Percentiles rank a stretch among this genome's conserved stretches.
phyloP scores from a whole-genome alignment of 768 basidiomycete species.

The Suillus variegatus region DNA sequence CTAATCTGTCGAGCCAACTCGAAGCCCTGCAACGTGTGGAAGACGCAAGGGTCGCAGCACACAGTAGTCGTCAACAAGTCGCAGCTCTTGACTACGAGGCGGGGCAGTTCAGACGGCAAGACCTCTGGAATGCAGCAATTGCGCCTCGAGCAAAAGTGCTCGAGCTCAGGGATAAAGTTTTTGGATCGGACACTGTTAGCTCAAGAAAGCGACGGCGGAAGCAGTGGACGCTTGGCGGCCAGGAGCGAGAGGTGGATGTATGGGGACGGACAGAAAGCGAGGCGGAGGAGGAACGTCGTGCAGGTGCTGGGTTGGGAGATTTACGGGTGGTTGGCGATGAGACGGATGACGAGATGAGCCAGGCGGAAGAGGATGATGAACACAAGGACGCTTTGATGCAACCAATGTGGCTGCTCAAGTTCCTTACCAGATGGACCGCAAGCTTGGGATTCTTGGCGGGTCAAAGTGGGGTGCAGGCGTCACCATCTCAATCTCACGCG shows the following conservation, averaged over 20 bases:
- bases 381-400: conserved; percentile 47
- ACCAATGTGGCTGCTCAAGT: conserved; percentile 75
- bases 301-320: conserved; percentile 21
- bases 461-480: conserved; percentile 14
- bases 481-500: background rate
- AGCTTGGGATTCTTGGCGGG: conserved; percentile 50
- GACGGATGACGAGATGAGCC: conserved; percentile 25
- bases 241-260: conserved; percentile 61
- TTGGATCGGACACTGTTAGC: conserved; percentile 58
- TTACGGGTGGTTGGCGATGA: conserved; percentile 27
- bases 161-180: conserved; percentile 65
- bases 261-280: conserved; percentile 76
- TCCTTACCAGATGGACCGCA: conserved; percentile 79
- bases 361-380: conserved; percentile 32
- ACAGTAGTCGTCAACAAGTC: conserved; percentile 55
- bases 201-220: conserved; percentile 57
- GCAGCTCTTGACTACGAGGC: conserved; percentile 66
- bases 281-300: conserved; percentile 65
- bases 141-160: conserved; percentile 64
- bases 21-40: conserved; percentile 54
- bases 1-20: conserved; percentile 47
- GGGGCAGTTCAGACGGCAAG: conserved; percentile 63
- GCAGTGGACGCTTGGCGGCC: conserved; percentile 72
- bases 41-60: conserved; percentile 47
- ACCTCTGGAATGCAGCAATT: conserved; percentile 67